Evolutionary conservation across 2,329 filamentous ascomycete species (phyloP), one percentile per base, ranked within the genome.

Genomic region (Harringtonia aguacate): DNA sequence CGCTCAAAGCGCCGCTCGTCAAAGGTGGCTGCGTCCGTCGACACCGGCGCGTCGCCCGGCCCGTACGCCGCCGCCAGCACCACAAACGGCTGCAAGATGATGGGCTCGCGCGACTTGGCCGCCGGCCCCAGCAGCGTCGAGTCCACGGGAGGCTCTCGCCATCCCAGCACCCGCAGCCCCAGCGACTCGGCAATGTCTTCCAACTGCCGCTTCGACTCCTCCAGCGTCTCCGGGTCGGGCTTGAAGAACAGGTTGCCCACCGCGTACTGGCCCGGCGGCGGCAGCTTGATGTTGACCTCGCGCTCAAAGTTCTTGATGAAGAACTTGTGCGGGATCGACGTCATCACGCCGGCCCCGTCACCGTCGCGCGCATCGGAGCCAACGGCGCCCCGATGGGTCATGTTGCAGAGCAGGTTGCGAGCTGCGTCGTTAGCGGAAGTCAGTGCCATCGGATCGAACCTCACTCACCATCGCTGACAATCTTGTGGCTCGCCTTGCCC

Each of bases 161-260:
- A 98, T 61, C 92, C 92, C 56, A 98, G 71, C 51, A 95, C 87
- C 57, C 90, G 81, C 61, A 98, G 72, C 54, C 86, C 88, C 57
- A 97, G 72, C 51, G 81, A 81, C 62, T 87, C 82, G 62, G 90
- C 89, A 69, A 94, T 83, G 62, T 94, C 84, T 77, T 95, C 89
- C 71, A 98, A 94, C 62, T 85, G 85, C 65, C 80, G 77, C 68
- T 92, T 88, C 55, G 89, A 95, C 68, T 94, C 84, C 59, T 88
- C 84, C 61, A 95, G 69, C 54, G 86, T 83, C 68, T 94, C 85
- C 59, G 86, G 77, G 61, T 95, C 88, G 53, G 90, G 92, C 74
- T 95, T 97, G 75, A 98, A 95, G 72, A 98, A 98, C 58, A 98
- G 67, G 67, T 98, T 98, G 57, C 90, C 90, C 57, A 89, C 89